A percentile compares a stretch with the other conserved stretches of the same genome.
Evolutionary conservation across 164 flowering plant species (phyloP).

Genomic region (Annona squamosa): DNA sequence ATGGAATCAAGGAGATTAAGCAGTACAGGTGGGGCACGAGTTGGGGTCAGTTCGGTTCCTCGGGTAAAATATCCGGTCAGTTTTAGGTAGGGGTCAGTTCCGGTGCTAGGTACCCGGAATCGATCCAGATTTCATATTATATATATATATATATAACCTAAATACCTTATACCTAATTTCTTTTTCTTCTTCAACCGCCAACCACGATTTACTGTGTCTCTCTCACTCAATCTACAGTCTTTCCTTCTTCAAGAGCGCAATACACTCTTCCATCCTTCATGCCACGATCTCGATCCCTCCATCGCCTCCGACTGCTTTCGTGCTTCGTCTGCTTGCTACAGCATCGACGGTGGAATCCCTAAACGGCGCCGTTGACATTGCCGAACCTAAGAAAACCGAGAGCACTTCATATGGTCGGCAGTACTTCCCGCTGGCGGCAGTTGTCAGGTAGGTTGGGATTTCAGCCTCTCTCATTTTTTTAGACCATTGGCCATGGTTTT

Average conservation of each 20-base stretch:
- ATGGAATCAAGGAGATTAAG: too few species aligned
- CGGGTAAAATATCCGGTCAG: too few species aligned
- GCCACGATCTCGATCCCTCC: conserved; percentile 8
- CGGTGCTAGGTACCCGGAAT: too few species aligned
- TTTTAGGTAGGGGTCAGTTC: too few species aligned
- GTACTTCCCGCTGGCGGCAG: conserved; percentile 88
- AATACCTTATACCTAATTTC: too few species aligned
- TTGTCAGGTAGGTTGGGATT: conserved; percentile 74
- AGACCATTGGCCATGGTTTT: background rate
- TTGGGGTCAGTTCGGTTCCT: too few species aligned
- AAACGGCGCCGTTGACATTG: conserved; percentile 47
- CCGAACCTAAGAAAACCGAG: conserved; percentile 14
- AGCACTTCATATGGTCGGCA: conserved; percentile 52
- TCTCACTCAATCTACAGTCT: conserved; percentile 15
- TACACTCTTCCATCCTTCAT: conserved; percentile 16
- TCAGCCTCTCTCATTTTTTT: too few species aligned
- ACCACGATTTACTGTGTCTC: too few species aligned
- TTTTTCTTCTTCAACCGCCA: too few species aligned
- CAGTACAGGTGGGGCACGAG: too few species aligned
- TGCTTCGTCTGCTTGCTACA: conserved; percentile 17
- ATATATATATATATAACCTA: too few species aligned
- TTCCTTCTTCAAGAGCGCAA: conserved; percentile 16
- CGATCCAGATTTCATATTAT: too few species aligned
- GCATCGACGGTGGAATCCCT: conserved; percentile 34
- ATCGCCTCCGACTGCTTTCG: conserved; percentile 10